A percentile compares a stretch with the other conserved stretches of the same genome.
These are phyloP conservation scores for Paspalum notatum DNA, from an alignment of 176 grass and related monocot genomes.

Conservation along the genomic window DNA sequence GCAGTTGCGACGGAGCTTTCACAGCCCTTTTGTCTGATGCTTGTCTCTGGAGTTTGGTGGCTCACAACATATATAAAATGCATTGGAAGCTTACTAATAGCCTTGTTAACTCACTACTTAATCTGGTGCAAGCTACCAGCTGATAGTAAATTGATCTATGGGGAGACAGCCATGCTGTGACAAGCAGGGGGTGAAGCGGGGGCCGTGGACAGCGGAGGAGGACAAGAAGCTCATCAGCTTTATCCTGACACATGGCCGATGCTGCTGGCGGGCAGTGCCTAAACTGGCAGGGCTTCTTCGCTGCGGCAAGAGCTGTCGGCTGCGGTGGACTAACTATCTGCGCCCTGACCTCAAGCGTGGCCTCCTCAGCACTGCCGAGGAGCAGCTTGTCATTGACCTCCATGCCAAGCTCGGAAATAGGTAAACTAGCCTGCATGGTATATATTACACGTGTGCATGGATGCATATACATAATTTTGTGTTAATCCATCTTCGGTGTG, in stretches of 20 bases:
- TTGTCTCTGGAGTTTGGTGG: constrained; percentile 48
- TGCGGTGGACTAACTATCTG: constrained; percentile 86
- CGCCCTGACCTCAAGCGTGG: constrained; percentile 83
- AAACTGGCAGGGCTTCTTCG: constrained; percentile 70
- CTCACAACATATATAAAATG: constrained; percentile 18
- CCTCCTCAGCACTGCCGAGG: constrained; percentile 64
- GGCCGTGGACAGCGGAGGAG: constrained; percentile 77
- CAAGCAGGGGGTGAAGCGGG: constrained; percentile 68
- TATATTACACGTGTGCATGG: not conserved
- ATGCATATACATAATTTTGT: not conserved
- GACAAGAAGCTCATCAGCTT: constrained; percentile 81
- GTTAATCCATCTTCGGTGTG: constrained; percentile 1
- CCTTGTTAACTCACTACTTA: constrained; percentile 25
- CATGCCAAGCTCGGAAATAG: constrained; percentile 76
- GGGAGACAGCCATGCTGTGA: constrained; percentile 82
- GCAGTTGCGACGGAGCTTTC: constrained; percentile 48
- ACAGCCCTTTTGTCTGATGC: constrained; percentile 29
- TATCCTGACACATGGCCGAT: constrained; percentile 64
- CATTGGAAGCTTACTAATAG: constrained; percentile 26
- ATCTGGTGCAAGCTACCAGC: constrained; percentile 22
- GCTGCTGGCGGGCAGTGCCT: constrained; percentile 79
- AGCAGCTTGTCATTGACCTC: constrained; percentile 73
- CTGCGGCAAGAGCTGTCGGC: constrained; percentile 83
- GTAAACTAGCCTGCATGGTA: constrained; percentile 16
- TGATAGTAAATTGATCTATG: constrained; percentile 46